Evolutionary conservation across 2,329 filamentous ascomycete genomes (phyloP), one percentile per base, ranked within the genome.

Genomic region (Fusarium sp.): DNA sequence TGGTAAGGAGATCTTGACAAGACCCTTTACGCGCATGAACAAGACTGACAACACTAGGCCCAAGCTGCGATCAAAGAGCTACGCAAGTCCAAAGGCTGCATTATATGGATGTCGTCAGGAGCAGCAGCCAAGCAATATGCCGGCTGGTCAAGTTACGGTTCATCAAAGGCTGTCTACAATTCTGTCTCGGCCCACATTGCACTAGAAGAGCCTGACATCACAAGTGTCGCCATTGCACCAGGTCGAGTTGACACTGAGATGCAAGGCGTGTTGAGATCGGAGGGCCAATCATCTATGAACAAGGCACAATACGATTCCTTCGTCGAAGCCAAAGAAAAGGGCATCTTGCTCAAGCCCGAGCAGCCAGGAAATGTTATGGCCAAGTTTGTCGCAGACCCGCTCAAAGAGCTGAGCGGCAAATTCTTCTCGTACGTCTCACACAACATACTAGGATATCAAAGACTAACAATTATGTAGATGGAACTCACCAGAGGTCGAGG

Each of bases 231-330:
- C 0, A 85, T 98, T 39, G 87, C 91, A 8, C 95, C 95, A 0
- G 95, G 95, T 6, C 90, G 93, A 51, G 92, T 97, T 13, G 93
- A 98, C 79, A 98, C 95, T 0, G 92, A 92, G 58, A 98, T 98
- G 95, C 95, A 98, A 81, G 87, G 87, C n/a, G 89, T 93, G 65
- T 89, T 99, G 65, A 87, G 96, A 57, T 91, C 95, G 52, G 80
- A 83, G 8, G 88, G 87, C 48, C 81, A 83, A 42, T 79, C 80
- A 5, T 82, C 81, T 61, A 91, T 91, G 89, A 78, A 85, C 56
- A 80, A 85, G 61, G 80, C 83, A 12, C 88, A 90, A 66, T 92
- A 96, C 81, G 85, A 88, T 13, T 86, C 84, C 34, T 98, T 98
- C 77, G 85, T 89, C 18, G 85, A 89, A 2, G 87, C 93, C 22